Evolutionary conservation across 306 rosid genomes (phyloP).

Genomic region (Pyrus pyrifolia): DNA sequence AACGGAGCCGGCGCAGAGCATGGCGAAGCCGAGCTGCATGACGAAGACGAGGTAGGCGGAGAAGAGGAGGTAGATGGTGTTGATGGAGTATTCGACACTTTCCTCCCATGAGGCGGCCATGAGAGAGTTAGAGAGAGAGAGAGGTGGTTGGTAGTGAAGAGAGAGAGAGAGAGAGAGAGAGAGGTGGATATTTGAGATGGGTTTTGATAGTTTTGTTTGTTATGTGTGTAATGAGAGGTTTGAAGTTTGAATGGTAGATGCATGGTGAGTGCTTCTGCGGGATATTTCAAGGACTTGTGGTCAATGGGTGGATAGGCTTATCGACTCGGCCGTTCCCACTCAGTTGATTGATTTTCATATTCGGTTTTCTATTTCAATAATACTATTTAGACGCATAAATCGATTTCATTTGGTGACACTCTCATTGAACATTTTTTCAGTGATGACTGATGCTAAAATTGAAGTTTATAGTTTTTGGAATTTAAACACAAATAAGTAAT

Average conservation of each 20-base stretch:
- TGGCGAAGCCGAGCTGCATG: conserved; percentile 79
- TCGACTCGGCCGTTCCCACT: not conserved
- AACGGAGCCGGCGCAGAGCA: conserved; percentile 84
- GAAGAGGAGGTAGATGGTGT: conserved; percentile 66
- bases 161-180: not conserved
- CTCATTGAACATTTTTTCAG: no score
- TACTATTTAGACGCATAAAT: no score
- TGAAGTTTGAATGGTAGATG: conserved; percentile 7
- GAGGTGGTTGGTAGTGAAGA: not conserved
- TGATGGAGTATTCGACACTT: conserved; percentile 57
- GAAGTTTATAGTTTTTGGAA: no score
- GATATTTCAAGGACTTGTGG: conserved; percentile 2
- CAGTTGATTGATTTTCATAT: not conserved
- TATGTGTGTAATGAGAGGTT: not conserved
- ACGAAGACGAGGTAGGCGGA: conserved; percentile 72
- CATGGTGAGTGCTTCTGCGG: not conserved
- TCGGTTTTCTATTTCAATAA: no score
- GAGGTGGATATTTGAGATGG: not conserved
- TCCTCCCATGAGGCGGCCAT: conserved; percentile 68
- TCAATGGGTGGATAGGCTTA: not conserved
- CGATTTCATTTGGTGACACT: no score
- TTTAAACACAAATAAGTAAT: no score
- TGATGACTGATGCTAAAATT: no score
- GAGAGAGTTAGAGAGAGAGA: not conserved
- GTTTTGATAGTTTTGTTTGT: not conserved